Conservation (phyloP, 2,329 filamentous ascomycete species). For the Pseudofabraea citricarpa region DNA sequence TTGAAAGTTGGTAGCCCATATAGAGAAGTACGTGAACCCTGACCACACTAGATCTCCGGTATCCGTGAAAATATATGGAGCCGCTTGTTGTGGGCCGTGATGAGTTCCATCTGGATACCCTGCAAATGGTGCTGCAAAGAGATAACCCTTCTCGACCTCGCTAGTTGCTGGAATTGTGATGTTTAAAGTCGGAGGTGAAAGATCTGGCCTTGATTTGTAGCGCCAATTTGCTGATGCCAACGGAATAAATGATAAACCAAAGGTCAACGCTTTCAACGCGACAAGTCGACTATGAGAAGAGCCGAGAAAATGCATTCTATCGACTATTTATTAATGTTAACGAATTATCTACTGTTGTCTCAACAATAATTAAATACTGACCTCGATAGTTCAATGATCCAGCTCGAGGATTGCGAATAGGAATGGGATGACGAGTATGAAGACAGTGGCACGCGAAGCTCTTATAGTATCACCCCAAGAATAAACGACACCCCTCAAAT, state of each 20-base stretch:
- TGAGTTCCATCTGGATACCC: slow-evolving; percentile 32
- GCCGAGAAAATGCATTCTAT: no score
- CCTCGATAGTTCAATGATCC: no score
- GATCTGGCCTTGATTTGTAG: slow-evolving; percentile 41
- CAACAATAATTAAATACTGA: no score
- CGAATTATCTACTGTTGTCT: no score
- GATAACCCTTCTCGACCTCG: slow-evolving; percentile 36
- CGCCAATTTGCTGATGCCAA: slow-evolving; percentile 35
- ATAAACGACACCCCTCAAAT: no score
- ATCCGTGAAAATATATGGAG: slow-evolving; percentile 50
- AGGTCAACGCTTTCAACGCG: not conserved
- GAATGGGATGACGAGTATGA: no score
- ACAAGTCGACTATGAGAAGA: no score
- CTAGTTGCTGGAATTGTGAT: slow-evolving; percentile 38
- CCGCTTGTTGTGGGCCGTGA: slow-evolving; percentile 45
- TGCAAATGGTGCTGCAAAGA: slow-evolving; percentile 38
- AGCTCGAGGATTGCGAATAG: no score
- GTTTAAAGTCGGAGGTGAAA: slow-evolving; percentile 39
- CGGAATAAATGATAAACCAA: not conserved
- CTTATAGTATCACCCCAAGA: no score
- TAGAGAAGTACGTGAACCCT: slow-evolving; percentile 45
- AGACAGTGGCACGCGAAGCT: no score
- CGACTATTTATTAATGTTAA: no score
- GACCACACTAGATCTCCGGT: slow-evolving; percentile 54
- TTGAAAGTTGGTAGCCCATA: slow-evolving; percentile 49